Percentiles rank a stretch among this genome's conserved stretches.
Evolutionary conservation across 768 basidiomycete genomes (phyloP).

Genomic region (Nevesoporus exiguus): DNA sequence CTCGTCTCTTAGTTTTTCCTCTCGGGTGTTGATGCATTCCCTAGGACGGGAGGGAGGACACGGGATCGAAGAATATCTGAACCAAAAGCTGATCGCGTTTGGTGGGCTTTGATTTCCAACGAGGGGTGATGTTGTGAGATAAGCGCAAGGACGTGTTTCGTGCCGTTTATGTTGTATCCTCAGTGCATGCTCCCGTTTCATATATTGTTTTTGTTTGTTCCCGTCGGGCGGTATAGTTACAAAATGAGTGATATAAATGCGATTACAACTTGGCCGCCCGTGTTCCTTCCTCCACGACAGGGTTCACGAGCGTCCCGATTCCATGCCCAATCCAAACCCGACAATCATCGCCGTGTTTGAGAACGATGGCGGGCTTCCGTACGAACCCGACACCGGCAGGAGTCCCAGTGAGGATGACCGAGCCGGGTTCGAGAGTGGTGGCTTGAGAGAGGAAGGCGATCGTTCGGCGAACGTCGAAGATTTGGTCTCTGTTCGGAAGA

Average conservation of each 20-base stretch:
- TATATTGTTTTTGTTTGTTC: too few species aligned
- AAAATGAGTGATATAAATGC: background rate
- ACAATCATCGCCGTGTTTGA: slow-evolving; percentile 74
- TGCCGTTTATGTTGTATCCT: slow-evolving; percentile 1
- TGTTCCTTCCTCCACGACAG: slow-evolving; percentile 65
- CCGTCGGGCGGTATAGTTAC: background rate
- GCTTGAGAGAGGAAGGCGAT: slow-evolving; percentile 80
- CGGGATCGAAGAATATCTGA: slow-evolving; percentile 89
- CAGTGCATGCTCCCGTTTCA: background rate
- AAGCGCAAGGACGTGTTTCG: background rate
- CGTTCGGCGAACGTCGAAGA: slow-evolving; percentile 76
- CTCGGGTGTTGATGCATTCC: background rate
- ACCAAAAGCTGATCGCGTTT: slow-evolving; percentile 75
- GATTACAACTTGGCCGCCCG: slow-evolving; percentile 41
- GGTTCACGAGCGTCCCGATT: slow-evolving; percentile 77
- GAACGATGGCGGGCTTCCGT: slow-evolving; percentile 62
- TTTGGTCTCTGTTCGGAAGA: slow-evolving; percentile 57
- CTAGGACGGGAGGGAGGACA: slow-evolving; percentile 81
- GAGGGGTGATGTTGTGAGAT: background rate
- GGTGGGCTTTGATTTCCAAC: slow-evolving; percentile 63
- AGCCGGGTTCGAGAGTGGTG: slow-evolving; percentile 78
- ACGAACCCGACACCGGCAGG: slow-evolving; percentile 82
- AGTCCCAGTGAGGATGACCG: slow-evolving; percentile 80
- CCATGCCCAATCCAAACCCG: slow-evolving; percentile 66
- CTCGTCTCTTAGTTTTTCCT: background rate